phyloP scores from a whole-genome alignment of 1,139 yeast genomes.

The Nakaseomyces kungkrabaensis region DNA sequence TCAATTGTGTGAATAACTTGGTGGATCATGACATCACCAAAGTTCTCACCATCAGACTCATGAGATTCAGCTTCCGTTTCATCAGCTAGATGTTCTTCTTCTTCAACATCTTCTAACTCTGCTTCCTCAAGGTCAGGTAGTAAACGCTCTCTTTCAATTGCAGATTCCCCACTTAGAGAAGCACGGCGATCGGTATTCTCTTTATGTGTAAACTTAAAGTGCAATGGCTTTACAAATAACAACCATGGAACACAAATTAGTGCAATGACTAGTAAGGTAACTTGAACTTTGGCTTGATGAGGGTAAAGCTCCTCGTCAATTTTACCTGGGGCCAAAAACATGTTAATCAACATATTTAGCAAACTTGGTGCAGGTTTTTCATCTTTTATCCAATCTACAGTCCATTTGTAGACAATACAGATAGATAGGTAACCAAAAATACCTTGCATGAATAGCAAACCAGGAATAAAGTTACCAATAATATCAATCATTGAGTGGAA shows the following conservation, averaged over 20 bases:
- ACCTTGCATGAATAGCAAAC: slow-evolving; percentile 87
- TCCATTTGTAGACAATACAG: slow-evolving; percentile 88
- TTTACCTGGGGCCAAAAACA: slow-evolving; percentile 90
- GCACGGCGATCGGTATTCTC: slow-evolving; percentile 12
- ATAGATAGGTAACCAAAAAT: slow-evolving; percentile 85
- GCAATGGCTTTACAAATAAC: slow-evolving; percentile 76
- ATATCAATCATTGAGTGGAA: slow-evolving; percentile 76
- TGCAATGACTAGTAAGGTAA: slow-evolving; percentile 64
- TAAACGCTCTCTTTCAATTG: slow-evolving; percentile 11
- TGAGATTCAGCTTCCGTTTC: slow-evolving; percentile 15
- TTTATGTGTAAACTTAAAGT: slow-evolving; percentile 40
- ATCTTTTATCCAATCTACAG: slow-evolving; percentile 76
- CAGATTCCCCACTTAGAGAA: background rate
- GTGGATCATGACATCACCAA: slow-evolving; percentile 93
- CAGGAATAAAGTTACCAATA: slow-evolving; percentile 89
- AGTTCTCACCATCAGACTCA: slow-evolving; percentile 43
- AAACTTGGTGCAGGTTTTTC: slow-evolving; percentile 83
- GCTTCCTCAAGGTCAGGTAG: slow-evolving; percentile 24
- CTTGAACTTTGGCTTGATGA: slow-evolving; percentile 76
- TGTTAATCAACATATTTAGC: slow-evolving; percentile 86
- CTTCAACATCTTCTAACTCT: slow-evolving; percentile 17
- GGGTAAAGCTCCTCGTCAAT: slow-evolving; percentile 75
- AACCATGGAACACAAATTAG: slow-evolving; percentile 93
- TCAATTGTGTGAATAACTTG: slow-evolving; percentile 98
- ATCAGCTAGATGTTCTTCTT: slow-evolving; percentile 13